phyloP scores from a whole-genome alignment of 2,329 filamentous ascomycete genomes.

The Aspergillus pseudoglaucus region DNA sequence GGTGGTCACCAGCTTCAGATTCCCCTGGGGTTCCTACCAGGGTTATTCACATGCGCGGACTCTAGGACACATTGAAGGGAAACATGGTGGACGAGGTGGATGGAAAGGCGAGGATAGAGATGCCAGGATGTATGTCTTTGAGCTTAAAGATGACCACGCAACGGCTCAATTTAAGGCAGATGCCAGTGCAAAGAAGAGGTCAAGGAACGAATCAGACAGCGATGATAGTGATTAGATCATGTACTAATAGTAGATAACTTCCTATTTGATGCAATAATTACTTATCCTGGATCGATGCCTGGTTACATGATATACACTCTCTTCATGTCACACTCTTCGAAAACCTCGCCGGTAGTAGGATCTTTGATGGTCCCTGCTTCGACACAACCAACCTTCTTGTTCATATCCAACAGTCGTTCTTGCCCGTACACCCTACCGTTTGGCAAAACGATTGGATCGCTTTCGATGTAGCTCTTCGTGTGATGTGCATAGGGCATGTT shows the following conservation, averaged over 20 bases:
- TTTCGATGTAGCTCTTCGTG: slow-evolving; percentile 86
- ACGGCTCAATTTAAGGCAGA: slow-evolving; percentile 4
- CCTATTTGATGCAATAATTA: background rate
- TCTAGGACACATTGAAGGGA: slow-evolving; percentile 38
- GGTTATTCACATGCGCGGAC: slow-evolving; percentile 44
- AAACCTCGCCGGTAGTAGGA: slow-evolving; percentile 67
- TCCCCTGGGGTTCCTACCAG: slow-evolving; percentile 43
- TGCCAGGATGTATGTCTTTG: slow-evolving; percentile 42
- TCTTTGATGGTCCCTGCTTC: slow-evolving; percentile 64
- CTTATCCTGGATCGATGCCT: background rate
- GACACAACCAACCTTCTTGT: slow-evolving; percentile 66
- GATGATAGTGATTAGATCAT: slow-evolving; percentile 19
- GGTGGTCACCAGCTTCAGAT: slow-evolving; percentile 43
- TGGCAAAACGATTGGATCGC: slow-evolving; percentile 77
- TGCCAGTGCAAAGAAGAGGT: slow-evolving; percentile 23
- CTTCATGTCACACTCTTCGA: slow-evolving; percentile 56
- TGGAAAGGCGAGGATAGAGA: slow-evolving; percentile 45
- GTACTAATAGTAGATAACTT: background rate
- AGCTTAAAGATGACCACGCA: slow-evolving; percentile 26
- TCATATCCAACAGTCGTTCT: slow-evolving; percentile 66
- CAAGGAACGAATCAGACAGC: slow-evolving; percentile 27
- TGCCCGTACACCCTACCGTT: slow-evolving; percentile 81
- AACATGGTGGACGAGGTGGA: slow-evolving; percentile 33
- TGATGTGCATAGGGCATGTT: slow-evolving; percentile 93
- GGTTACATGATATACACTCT: slow-evolving; percentile 83